These are phyloP conservation scores for Carex scoparia DNA, from an alignment of 176 grass and related monocot species.

Conservation along the genomic window DNA sequence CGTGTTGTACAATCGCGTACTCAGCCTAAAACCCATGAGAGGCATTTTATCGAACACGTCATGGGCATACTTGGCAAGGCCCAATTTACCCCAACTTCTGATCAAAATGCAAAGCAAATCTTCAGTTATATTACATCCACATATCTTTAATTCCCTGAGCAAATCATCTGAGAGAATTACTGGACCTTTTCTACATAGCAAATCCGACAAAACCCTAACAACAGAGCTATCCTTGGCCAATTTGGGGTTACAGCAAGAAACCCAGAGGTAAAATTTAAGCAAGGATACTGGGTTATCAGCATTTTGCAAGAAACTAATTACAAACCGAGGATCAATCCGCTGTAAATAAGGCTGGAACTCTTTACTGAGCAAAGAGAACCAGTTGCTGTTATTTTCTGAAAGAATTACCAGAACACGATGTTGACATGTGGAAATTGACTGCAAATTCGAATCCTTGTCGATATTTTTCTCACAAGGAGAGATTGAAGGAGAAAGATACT, in stretches of 20 bases:
- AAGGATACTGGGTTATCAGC: slow-evolving; percentile 32
- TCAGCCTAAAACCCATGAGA: slow-evolving; percentile 42
- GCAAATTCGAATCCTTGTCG: no score
- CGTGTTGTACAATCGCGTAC: slow-evolving; percentile 55
- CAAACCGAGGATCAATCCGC: slow-evolving; percentile 35
- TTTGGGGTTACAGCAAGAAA: slow-evolving; percentile 42
- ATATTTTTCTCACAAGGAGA: no score
- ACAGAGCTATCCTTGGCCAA: slow-evolving; percentile 51
- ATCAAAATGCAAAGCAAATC: slow-evolving; percentile 59
- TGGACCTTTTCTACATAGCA: not conserved
- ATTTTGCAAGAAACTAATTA: slow-evolving; percentile 40
- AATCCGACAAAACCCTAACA: slow-evolving; percentile 46
- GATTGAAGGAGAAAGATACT: no score
- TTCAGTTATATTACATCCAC: slow-evolving; percentile 58
- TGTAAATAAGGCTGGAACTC: slow-evolving; percentile 34
- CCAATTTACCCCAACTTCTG: slow-evolving; percentile 60
- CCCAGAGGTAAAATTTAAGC: slow-evolving; percentile 73
- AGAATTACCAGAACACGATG: no score
- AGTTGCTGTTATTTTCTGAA: slow-evolving; percentile 10
- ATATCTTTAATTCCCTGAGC: slow-evolving; percentile 47
- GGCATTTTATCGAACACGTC: slow-evolving; percentile 79
- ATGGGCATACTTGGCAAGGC: slow-evolving; percentile 60
- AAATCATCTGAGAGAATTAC: slow-evolving; percentile 43
- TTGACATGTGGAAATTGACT: no score
- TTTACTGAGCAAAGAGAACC: slow-evolving; percentile 48